Base-by-base conservation (phyloP, 2,329 filamentous ascomycete genomes). In the Ceratocystis ficicola region DNA sequence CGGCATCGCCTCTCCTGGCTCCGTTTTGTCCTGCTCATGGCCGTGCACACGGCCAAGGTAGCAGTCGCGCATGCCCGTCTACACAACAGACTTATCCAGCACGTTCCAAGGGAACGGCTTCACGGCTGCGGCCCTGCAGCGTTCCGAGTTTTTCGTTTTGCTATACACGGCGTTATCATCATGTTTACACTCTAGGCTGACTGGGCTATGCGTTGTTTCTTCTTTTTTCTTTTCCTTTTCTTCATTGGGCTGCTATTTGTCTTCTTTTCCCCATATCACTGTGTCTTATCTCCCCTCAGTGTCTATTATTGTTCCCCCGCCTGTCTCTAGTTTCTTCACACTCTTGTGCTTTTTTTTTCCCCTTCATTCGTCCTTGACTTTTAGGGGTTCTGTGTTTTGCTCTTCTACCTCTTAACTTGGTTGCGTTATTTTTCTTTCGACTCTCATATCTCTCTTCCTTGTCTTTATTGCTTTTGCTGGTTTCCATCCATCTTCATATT, bases 121-220 rank as follows among this genome's bases (percentile, higher is more conserved):
- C 46, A 17, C 55, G 62, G 32, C 61, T 15, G 28, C 44, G 59
- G 46, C 44, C 55, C 20, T 67, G 59, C 55, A 62, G 64, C 25
- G 63, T 63, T 25, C 48, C 64, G 44, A 65, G 32, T 50, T 65
- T 57, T 62, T 65, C 64, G 64, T 65, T 65, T 65, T 65, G 64
- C 61, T 65, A 65, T 61, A 65, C 61, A 65, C 48, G 64, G 44
- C 64, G 64, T 41, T 55, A 65, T 60, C 25, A 55, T 65, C 64
- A 65, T 65, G 25, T 30, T n/a, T 59, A 32, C 64, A 57, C 48
- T 67, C 41, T 46, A 57, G 63, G 44, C 52, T 64, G 61, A 63
- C 44, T 65, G 44, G 65, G 66, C 65, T 59, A 60, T 52, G 52
- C 64, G 36, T 62, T 52, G 50, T 52, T 28, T 20, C n/a, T 28